phyloP scores from a whole-genome alignment of 2,329 filamentous ascomycete species.

The Trichoderma atrobrunneum region DNA sequence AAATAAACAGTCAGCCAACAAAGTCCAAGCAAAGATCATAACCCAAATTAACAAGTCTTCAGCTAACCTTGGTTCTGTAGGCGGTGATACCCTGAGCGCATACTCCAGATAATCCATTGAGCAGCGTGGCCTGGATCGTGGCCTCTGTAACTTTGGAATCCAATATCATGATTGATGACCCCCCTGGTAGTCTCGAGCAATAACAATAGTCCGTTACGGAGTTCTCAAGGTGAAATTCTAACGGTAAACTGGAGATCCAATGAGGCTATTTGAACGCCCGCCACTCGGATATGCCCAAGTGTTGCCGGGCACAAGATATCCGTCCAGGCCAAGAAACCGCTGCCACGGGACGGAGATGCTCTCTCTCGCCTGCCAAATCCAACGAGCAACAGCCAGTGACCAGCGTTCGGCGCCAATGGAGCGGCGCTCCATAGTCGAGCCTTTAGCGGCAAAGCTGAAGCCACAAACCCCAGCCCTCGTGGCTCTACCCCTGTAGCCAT shows the following conservation, averaged over 20 bases:
- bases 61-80: conserved; percentile 8
- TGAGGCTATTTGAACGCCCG: conserved; percentile 19
- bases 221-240: background rate
- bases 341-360: background rate
- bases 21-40: background rate
- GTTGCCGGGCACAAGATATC: conserved; percentile 6
- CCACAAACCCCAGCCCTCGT: background rate
- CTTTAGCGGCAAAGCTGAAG: conserved; percentile 6
- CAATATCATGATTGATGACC: background rate
- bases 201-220: background rate
- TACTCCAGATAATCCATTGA: conserved; percentile 9
- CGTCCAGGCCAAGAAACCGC: conserved; percentile 1
- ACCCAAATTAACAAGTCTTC: background rate
- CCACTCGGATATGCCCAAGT: conserved; percentile 1
- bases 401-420: background rate
- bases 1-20: background rate
- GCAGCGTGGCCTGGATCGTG: conserved; percentile 12
- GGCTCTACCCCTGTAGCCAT: background rate
- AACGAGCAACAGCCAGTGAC: background rate
- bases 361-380: background rate
- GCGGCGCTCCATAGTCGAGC: background rate
- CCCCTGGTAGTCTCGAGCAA: background rate
- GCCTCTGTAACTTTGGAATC: conserved; percentile 16
- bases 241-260: background rate
- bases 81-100: conserved; percentile 14